Evolutionary conservation across 2,329 filamentous ascomycete species (phyloP), one percentile per base, ranked within the genome.

Genomic region (Cladophialophora bantiana): DNA sequence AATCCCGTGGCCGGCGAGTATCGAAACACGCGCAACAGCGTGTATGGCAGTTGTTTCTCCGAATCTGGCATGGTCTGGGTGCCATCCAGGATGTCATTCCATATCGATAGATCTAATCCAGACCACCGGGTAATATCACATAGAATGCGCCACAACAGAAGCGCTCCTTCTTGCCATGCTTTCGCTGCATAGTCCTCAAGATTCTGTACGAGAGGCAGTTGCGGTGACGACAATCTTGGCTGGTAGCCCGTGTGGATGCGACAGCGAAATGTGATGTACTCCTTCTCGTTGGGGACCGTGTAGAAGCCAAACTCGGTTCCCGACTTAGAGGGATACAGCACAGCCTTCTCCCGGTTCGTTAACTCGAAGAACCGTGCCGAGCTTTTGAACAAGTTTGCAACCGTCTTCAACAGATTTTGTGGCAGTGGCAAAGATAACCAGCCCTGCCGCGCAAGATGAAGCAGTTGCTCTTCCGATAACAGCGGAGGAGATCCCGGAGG

Each of bases 221-320:
- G 20, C n/a, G 31, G 7, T 3, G 15, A n/a, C 13, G 34, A 7
- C 15, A 52, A 5, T 38, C 2, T 36, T 4, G 64, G 34, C 18
- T 40, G n/a, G 36, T 57, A 12, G 62, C 36, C 34, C 32, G 53
- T 20, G 32, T 59, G 66, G 4, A 65, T 48, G 18, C 63, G 64
- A 60, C 71, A 69, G 7, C 74, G 73, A 36, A 75, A 65, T 1
- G 74, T 76, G 38, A 75, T 31, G 50, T 75, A 76, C 56, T 75
- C 72, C 59, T 76, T 75, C 58, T 76, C 73, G 20, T 65, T 58
- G 10, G 57, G 53, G 6, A 75, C 71, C 12, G 60, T 52, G 61
- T 75, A 75, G 57, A 72, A 74, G 3, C 74, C 74, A 35, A 71
- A 69, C 61, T 76, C 74, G 5, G 73, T 75, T 3, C 73, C 73